Percentiles rank a stretch among this genome's conserved stretches.
Evolutionary conservation across 345 rosid genomes (phyloP).

Genomic region (Alliaria petiolata): DNA sequence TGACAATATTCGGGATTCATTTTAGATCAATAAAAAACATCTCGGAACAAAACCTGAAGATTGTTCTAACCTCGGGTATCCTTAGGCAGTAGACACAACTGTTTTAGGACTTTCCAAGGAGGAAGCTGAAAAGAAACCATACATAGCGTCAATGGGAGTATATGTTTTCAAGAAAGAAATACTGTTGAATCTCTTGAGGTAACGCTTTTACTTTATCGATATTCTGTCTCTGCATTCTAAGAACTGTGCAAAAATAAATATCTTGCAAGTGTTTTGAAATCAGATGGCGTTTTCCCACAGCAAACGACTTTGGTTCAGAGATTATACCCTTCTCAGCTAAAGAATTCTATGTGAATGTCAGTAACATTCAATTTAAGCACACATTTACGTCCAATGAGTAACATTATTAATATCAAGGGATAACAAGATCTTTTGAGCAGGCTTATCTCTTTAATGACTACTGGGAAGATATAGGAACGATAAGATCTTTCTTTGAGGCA

Average conservation of each 20-base stretch:
- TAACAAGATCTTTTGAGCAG: conserved; percentile 40
- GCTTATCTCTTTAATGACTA: conserved; percentile 94
- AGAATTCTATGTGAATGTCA: conserved; percentile 66
- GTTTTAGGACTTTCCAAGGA: conserved; percentile 76
- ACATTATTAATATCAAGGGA: neutral
- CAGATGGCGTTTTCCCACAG: conserved; percentile 99
- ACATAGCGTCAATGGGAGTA: conserved; percentile 98
- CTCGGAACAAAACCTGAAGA: neutral
- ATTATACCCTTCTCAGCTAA: conserved; percentile 91
- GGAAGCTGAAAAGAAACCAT: conserved; percentile 83
- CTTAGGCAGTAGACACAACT: conserved; percentile 85
- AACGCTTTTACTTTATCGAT: no score
- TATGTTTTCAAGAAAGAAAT: conserved; percentile 95
- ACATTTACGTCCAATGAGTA: neutral
- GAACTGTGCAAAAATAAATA: neutral
- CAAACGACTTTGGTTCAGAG: conserved; percentile 96
- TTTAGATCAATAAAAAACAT: neutral
- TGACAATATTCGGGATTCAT: neutral
- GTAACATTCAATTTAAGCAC: conserved; percentile 19
- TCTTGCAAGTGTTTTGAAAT: conserved; percentile 1
- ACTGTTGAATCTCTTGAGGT: conserved; percentile 90
- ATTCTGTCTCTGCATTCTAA: no score
- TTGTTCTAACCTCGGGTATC: conserved; percentile 5
- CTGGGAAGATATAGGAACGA: conserved; percentile 98
- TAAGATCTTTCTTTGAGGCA: conserved; percentile 93